Conservation (phyloP, 2,329 filamentous ascomycete species). For the Cladosporium cucumerinum region DNA sequence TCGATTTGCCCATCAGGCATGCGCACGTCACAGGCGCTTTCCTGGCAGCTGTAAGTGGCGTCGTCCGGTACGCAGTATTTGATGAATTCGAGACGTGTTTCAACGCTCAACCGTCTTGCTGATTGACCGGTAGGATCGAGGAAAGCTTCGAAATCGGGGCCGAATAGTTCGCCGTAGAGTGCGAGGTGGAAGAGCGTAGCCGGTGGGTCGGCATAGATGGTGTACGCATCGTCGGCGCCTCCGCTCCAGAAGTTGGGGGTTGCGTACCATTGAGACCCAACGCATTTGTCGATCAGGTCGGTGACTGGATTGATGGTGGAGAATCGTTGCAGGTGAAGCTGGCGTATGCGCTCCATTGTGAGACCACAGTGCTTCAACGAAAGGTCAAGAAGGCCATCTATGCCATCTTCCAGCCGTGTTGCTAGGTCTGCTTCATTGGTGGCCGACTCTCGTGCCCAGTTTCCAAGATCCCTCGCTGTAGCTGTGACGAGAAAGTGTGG, state of each 20-base stretch:
- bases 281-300: constrained; percentile 35
- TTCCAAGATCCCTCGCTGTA: constrained; percentile 32
- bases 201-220: constrained; percentile 26
- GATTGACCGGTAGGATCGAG: constrained; percentile 20
- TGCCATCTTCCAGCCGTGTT: constrained; percentile 27
- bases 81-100: background rate
- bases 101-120: background rate
- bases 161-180: constrained; percentile 36
- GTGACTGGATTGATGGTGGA: constrained; percentile 34
- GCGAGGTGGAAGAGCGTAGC: constrained; percentile 32
- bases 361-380: constrained; percentile 30
- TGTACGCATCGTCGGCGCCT: constrained; percentile 32
- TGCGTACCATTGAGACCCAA: constrained; percentile 31
- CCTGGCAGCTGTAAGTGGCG: background rate
- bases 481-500: constrained; percentile 38
- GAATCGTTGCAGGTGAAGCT: constrained; percentile 30
- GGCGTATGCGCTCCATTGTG: constrained; percentile 34
- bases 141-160: constrained; percentile 25
- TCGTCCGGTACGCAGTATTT: background rate
- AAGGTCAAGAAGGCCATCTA: constrained; percentile 34
- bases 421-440: constrained; percentile 27
- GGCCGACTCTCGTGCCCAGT: constrained; percentile 33
- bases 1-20: background rate
- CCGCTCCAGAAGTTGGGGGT: constrained; percentile 32
- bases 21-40: background rate